Conservation (phyloP, 1,139 yeast genomes). For the Saccharomycopsis hybrid region DNA sequence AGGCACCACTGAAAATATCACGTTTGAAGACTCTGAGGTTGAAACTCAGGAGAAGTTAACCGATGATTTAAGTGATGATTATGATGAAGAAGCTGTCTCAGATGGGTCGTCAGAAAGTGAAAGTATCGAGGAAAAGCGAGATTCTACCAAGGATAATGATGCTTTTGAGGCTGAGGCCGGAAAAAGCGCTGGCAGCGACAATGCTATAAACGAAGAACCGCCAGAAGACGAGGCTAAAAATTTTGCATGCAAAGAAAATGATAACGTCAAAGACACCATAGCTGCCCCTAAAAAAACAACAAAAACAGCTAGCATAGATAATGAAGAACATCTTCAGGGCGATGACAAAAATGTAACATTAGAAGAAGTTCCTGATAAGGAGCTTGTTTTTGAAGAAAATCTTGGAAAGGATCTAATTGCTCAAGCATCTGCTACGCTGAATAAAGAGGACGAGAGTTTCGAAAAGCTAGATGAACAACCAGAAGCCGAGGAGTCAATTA, state of each 20-base stretch:
- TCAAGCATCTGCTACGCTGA: not conserved
- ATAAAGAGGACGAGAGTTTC: not conserved
- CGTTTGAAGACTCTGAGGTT: not conserved
- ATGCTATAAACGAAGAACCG: not conserved
- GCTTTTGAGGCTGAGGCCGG: not conserved
- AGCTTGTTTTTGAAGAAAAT: too few species aligned
- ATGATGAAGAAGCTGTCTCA: conserved; percentile 1
- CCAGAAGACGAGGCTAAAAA: not conserved
- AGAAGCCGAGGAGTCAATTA: not conserved
- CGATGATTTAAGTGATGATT: not conserved
- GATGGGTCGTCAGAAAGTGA: conserved; percentile 12
- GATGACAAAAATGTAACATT: too few species aligned
- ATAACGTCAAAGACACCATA: too few species aligned
- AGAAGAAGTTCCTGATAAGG: too few species aligned
- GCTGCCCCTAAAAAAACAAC: too few species aligned
- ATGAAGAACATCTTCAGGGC: too few species aligned
- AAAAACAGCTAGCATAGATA: too few species aligned
- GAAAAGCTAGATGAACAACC: not conserved
- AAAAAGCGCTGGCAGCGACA: not conserved
- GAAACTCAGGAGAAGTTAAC: not conserved
- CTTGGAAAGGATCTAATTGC: too few species aligned
- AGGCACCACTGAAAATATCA: not conserved
- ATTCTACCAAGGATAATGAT: not conserved
- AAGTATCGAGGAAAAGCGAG: conserved; percentile 2
- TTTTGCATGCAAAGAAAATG: too few species aligned